These are phyloP conservation scores for Nicotiana undulata DNA, from an alignment of 257 asterid genomes.

Conservation along the genomic window DNA sequence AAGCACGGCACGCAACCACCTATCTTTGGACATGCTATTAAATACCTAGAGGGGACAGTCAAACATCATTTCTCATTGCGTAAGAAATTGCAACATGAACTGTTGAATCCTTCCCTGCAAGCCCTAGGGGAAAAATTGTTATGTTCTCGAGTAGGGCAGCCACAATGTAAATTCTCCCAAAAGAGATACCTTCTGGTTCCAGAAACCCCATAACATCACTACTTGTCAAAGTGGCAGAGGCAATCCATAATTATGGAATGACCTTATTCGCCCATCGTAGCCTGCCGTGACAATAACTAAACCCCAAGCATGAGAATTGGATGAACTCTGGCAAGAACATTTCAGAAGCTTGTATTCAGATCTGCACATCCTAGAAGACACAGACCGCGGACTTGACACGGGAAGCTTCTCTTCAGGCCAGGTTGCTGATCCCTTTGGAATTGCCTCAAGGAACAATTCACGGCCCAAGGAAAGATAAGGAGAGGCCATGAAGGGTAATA, in stretches of 20 bases:
- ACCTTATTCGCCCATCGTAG: conserved; percentile 83
- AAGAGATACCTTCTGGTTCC: background rate
- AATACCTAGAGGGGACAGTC: background rate
- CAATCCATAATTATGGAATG: conserved; percentile 84
- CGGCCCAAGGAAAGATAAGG: conserved; percentile 48
- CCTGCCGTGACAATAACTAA: conserved; percentile 80
- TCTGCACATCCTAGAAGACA: conserved; percentile 40
- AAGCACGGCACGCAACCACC: background rate
- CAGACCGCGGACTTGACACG: conserved; percentile 21
- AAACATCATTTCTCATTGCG: background rate
- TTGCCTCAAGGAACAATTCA: conserved; percentile 50
- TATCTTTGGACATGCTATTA: background rate
- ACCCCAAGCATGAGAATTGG: conserved; percentile 70
- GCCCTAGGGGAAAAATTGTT: background rate
- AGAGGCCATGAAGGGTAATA: conserved; percentile 41
- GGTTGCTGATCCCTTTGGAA: conserved; percentile 71
- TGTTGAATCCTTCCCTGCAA: background rate
- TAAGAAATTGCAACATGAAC: background rate
- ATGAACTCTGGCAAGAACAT: conserved; percentile 58
- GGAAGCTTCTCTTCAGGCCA: conserved; percentile 99
- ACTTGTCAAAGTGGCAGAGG: conserved; percentile 49
- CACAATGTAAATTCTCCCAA: background rate
- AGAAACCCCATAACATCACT: background rate
- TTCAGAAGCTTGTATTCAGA: conserved; percentile 66
- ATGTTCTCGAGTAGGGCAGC: background rate